Percentiles rank a stretch among this genome's conserved stretches.
phyloP scores from a whole-genome alignment of 306 rosid species.

The Sesbania bispinosa region DNA sequence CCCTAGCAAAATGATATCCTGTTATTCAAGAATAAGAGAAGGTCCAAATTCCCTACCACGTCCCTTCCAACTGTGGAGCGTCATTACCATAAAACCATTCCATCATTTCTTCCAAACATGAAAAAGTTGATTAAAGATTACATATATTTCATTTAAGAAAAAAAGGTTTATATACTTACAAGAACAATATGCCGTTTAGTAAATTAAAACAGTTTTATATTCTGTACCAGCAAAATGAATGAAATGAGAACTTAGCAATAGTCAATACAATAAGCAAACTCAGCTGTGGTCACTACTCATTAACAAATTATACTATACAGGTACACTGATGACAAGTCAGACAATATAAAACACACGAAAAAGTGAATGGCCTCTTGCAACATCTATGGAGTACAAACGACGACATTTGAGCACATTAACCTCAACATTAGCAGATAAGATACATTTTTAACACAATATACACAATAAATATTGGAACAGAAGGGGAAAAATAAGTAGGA shows the following conservation, averaged over 20 bases:
- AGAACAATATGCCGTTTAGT: background rate
- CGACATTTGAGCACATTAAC: slow-evolving; percentile 15
- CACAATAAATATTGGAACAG: slow-evolving; percentile 21
- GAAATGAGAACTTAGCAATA: background rate
- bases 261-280: background rate
- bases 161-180: background rate
- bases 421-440: slow-evolving; percentile 25
- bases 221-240: background rate
- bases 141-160: too few species aligned
- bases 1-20: too few species aligned
- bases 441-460: slow-evolving; percentile 37
- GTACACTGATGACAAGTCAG: slow-evolving; percentile 14
- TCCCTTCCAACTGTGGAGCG: too few species aligned
- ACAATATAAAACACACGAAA: slow-evolving; percentile 15
- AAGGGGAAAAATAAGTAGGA: background rate
- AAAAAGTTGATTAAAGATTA: too few species aligned
- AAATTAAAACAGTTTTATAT: background rate
- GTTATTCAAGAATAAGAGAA: too few species aligned
- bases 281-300: slow-evolving; percentile 15
- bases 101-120: too few species aligned
- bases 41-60: too few species aligned
- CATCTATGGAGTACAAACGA: background rate
- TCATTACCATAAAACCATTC: too few species aligned
- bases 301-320: slow-evolving; percentile 5
- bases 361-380: slow-evolving; percentile 9